phyloP scores from a whole-genome alignment of 176 grass and related monocot genomes.

The Zea mays region Zm-B73-REFERENCE-NAM-5.0 NC_050098.1:201733501-201734000 shows the following conservation, averaged over 20 bases:
- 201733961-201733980: conserved; percentile 60
- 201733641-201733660: too few relatives aligned
- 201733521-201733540: not conserved
- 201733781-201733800: conserved; percentile 95
- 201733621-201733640: too few relatives aligned
- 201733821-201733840: conserved; percentile 64
- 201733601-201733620: too few relatives aligned
- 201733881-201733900: not conserved
- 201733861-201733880: conserved; percentile 4
- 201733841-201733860: not conserved
- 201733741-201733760: conserved; percentile 97
- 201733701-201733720: conserved; percentile 5
- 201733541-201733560: too few relatives aligned
- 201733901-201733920: conserved; percentile 63
- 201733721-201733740: conserved; percentile 65
- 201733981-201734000: conserved; percentile 40
- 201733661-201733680: too few relatives aligned
- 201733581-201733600: too few relatives aligned
- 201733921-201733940: conserved; percentile 79
- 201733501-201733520: conserved; percentile 26
- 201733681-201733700: too few relatives aligned
- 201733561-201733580: too few relatives aligned
- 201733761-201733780: conserved; percentile 99
- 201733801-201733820: conserved; percentile 87
- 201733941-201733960: conserved; percentile 84